Base-by-base conservation (phyloP, 2,329 filamentous ascomycete species). In the Zalaria sp. region DNA sequence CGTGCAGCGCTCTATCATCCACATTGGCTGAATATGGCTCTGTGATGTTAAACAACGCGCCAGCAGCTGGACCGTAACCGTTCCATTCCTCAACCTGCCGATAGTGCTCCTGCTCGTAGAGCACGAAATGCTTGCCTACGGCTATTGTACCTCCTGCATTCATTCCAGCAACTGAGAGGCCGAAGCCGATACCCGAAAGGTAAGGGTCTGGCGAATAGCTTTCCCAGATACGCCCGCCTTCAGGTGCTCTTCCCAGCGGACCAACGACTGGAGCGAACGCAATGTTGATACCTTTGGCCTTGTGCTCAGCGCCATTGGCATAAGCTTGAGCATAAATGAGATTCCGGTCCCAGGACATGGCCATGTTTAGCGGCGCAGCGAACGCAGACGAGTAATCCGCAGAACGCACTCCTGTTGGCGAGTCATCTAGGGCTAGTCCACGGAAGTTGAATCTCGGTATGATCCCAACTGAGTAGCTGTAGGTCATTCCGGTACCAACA, bases 401-500 rank as follows among this genome's bases (percentile, higher is more conserved):
- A 40, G 51, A 53, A 3, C 53, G 50, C 32, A 59, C 51, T 7
- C 56, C 56, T 5, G 56, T 47, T 4, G 59, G 58, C 1, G 58
- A 59, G 38, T 63, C 60, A 25, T 59, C 54, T 1, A 62, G 46
- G 39, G 60, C 63, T 1, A 64, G 50, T n/a, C 55, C 56, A 4
- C 43, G 49, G 48, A 61, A 61, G 26, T 55, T 55, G 6, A 62
- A 49, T 3, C 59, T 49, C 6, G 50, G 42, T 5, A 63, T 55
- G 4, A 58, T 51, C 4, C 51, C 51, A 5, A 89, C 48, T 73
- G 29, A 32, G 29, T 32, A 32, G 29, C 29, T n/a, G 69, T 46
- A 83, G 82, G 39, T 73, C 65, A 59, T 71, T 58, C 79, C 80
- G 83, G 36, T 32, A 32, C 86, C 86, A 48, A 82, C 75, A 59